Evolutionary conservation across 371 early-diverging fungal genomes (phyloP), one percentile per base, ranked within the genome.

Genomic region (Gilbertella persicaria): DNA sequence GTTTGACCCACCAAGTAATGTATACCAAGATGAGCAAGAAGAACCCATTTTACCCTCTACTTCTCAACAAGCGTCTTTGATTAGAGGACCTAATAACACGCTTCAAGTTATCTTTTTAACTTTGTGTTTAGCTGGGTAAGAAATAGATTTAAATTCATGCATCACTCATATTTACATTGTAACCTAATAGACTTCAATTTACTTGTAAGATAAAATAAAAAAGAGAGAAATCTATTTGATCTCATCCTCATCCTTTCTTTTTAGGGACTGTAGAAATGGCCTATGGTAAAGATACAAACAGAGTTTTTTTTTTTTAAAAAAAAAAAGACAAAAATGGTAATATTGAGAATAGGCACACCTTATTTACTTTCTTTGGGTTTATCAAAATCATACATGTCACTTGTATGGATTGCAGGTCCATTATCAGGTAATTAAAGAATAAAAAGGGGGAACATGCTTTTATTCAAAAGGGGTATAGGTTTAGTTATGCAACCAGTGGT

Each of bases 321-420:
- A 16, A 14, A 8, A 20, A 12, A 45, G 40, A 7, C 14, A 4
- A 16, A 0, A 23, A 23, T 49, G 29, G 35, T 23, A 5, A 2
- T 45, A 48, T 45, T 5, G 23, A 41, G 12, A n/a, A 43, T 55
- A 77, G 97, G 97, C 26, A 94, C 97, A 5, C 96, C 95, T 0
- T 95, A 92, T 64, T 71, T 97, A 28, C 74, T 91, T 20, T 84
- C 89, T 4, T 73, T 97, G n/a, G 95, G 94, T 0, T 65, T 96
- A 36, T 78, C 90, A 17, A 90, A 92, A 59, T 82, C 95, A 4
- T 64, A 85, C 41, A 88, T 91, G 80, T 93, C 95, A 5, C 71
- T 96, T 20, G 96, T 96, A 9, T 97, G 98, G 98, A 82, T 97
- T 52, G 95, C 95, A 9, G 98, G 98, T 0, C 98, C 98, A 10